phyloP scores from a whole-genome alignment of 2,329 filamentous ascomycete species.

The Pyricularia grisea region DNA sequence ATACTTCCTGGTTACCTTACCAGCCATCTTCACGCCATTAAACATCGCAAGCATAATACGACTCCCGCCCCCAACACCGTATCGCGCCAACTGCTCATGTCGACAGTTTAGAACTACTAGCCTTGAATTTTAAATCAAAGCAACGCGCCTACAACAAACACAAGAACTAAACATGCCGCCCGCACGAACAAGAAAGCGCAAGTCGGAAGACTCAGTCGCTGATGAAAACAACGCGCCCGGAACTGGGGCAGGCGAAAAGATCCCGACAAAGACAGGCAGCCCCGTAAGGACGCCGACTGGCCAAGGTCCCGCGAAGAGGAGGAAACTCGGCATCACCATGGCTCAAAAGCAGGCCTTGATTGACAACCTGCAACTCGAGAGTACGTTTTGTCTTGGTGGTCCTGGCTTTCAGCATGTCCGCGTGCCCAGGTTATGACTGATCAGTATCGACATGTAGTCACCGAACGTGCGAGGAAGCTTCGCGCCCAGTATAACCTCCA shows the following conservation, averaged over 20 bases:
- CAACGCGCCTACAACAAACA: not conserved
- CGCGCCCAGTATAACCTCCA: conserved; percentile 84
- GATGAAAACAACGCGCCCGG: conserved; percentile 13
- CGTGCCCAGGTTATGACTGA: not conserved
- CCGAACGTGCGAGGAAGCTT: conserved; percentile 77
- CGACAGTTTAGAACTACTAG: not conserved
- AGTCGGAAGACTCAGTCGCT: conserved; percentile 26
- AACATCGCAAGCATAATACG: not conserved
- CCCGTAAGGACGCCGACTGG: conserved; percentile 21
- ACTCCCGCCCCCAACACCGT: not conserved
- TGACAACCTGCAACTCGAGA: conserved; percentile 82
- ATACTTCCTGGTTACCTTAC: not conserved
- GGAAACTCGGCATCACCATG: conserved; percentile 49
- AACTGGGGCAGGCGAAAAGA: conserved; percentile 15
- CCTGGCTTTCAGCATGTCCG: not conserved
- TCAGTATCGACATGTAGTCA: conserved; percentile 46
- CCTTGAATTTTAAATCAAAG: not conserved
- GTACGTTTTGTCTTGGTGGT: conserved; percentile 38
- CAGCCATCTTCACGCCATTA: not conserved
- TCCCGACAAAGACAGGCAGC: conserved; percentile 22
- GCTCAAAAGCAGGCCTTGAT: conserved; percentile 79
- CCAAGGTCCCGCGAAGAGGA: conserved; percentile 52
- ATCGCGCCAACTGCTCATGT: not conserved
- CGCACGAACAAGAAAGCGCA: conserved; percentile 34
- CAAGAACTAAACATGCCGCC: conserved; percentile 31